Evolutionary conservation across 371 early-diverging fungal species (phyloP).

Genomic region (Rhizomucor pusillus): DNA sequence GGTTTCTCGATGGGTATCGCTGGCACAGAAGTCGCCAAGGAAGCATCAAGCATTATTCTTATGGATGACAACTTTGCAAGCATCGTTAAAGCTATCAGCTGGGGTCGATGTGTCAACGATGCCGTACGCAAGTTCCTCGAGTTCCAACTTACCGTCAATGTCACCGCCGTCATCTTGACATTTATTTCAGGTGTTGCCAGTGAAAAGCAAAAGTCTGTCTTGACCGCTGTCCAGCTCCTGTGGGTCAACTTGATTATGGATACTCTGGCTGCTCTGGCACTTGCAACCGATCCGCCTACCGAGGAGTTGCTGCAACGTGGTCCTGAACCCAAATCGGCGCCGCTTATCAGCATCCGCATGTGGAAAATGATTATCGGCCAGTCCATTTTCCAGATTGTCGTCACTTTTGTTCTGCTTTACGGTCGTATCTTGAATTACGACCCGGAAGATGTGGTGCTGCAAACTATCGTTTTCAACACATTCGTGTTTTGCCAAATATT

Average conservation of each 20-base stretch:
- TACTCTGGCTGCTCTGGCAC: constrained; percentile 73
- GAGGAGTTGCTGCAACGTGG: constrained; percentile 55
- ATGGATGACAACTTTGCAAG: constrained; percentile 82
- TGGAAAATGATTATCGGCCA: constrained; percentile 74
- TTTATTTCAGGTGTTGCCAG: constrained; percentile 60
- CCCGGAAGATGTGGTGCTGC: constrained; percentile 33
- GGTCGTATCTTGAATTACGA: constrained; percentile 23
- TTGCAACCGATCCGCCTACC: constrained; percentile 77
- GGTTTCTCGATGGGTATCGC: constrained; percentile 83
- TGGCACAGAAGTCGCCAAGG: constrained; percentile 83
- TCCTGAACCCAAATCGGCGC: constrained; percentile 62
- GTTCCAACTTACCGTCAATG: constrained; percentile 79
- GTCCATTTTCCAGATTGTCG: constrained; percentile 58
- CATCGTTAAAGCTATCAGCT: constrained; percentile 72
- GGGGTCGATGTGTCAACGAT: constrained; percentile 82
- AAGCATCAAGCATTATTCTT: constrained; percentile 76
- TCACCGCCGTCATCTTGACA: constrained; percentile 68
- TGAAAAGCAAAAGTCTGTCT: constrained; percentile 43
- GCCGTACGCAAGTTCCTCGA: constrained; percentile 79
- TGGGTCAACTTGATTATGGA: constrained; percentile 88
- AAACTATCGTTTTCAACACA: constrained; percentile 72
- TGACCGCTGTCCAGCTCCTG: constrained; percentile 75
- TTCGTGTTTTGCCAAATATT: constrained; percentile 82
- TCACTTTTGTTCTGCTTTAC: constrained; percentile 56
- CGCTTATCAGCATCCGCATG: constrained; percentile 66